These are phyloP conservation scores for Colletotrichum godetiae DNA, from an alignment of 2,329 filamentous ascomycete species.

Conservation along the genomic window DNA sequence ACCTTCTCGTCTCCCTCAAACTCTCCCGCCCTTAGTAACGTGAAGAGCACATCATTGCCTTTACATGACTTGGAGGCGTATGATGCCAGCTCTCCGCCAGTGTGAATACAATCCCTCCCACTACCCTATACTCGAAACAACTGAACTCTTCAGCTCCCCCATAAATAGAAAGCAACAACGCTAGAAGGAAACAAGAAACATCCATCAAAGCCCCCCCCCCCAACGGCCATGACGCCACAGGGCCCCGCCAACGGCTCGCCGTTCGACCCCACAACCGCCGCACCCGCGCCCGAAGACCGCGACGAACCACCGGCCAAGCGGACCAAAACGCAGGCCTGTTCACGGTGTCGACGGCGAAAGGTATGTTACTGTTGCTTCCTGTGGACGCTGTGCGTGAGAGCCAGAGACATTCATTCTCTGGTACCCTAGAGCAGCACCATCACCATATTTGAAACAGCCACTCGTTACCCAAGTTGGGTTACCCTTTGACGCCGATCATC, in stretches of 20 bases:
- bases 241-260: neutral
- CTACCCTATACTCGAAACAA: neutral
- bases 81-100: neutral
- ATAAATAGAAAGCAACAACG: neutral
- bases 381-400: neutral
- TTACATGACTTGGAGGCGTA: neutral
- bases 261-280: neutral
- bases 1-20: neutral
- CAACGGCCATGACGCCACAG: neutral
- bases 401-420: neutral
- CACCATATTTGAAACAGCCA: slow-evolving; percentile 4
- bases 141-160: neutral
- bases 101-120: neutral
- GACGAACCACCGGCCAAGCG: slow-evolving; percentile 9
- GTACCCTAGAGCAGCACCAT: neutral
- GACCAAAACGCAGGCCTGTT: slow-evolving; percentile 5
- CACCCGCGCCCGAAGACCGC: neutral
- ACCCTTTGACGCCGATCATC: neutral
- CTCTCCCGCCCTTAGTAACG: neutral
- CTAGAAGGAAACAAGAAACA: neutral
- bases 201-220: neutral
- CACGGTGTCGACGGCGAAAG: slow-evolving; percentile 40
- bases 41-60: no score
- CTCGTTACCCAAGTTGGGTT: neutral
- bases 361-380: neutral